These are phyloP conservation scores for Pittosporum tobira DNA, from an alignment of 129 eudicot species.

Conservation along the genomic window DNA sequence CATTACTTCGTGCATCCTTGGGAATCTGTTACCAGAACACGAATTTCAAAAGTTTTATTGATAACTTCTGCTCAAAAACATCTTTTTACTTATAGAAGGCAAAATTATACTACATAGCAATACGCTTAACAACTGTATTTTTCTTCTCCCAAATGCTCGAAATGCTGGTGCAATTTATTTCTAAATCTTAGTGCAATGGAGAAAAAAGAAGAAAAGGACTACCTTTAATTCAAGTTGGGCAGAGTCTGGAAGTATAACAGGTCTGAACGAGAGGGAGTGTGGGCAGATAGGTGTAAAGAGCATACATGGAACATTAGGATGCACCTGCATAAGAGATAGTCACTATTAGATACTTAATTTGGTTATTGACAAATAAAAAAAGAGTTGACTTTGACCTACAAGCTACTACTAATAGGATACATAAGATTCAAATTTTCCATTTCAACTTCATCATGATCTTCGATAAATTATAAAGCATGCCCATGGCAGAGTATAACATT, in stretches of 20 bases:
- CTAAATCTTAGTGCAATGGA: neutral
- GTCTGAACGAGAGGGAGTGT: conserved; percentile 96
- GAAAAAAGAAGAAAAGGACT: conserved; percentile 9
- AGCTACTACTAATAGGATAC: too few species aligned
- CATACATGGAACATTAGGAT: conserved; percentile 99
- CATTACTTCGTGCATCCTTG: conserved; percentile 93
- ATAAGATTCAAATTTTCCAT: too few species aligned
- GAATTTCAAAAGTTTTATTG: neutral
- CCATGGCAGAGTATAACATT: too few species aligned
- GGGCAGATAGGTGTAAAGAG: conserved; percentile 97
- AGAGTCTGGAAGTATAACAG: conserved; percentile 98
- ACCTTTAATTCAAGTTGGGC: conserved; percentile 94
- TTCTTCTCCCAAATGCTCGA: too few species aligned
- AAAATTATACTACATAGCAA: too few species aligned
- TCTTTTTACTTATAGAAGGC: too few species aligned
- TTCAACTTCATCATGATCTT: neutral
- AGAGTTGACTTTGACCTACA: too few species aligned
- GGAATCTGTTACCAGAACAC: conserved; percentile 56
- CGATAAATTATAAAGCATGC: too few species aligned
- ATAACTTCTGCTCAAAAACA: neutral
- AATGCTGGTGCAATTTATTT: too few species aligned
- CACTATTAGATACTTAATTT: neutral
- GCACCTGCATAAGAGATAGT: conserved; percentile 53
- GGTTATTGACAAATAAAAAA: too few species aligned
- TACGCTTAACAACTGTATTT: too few species aligned